Evolutionary conservation across 2,329 filamentous ascomycete species (phyloP), one percentile per base, ranked within the genome.

Genomic region (Alternaria sp.): DNA sequence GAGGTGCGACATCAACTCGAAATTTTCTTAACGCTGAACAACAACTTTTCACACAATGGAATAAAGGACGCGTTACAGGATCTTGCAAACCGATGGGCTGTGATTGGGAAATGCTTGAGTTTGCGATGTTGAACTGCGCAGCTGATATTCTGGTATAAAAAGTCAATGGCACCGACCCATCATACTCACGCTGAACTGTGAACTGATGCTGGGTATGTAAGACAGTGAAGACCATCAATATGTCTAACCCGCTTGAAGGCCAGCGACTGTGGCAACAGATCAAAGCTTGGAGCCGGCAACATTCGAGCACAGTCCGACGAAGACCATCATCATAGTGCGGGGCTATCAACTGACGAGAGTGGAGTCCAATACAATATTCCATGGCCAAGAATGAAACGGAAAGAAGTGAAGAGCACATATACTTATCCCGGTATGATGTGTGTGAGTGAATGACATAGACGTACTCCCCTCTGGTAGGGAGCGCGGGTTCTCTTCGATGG

Each of bases 401-500:
- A 23, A 23, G 21, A 23, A 5, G 28, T 49, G n/a, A 44, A 52
- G 4, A 40, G 32, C 17, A 49, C 15, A 5, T 45, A 32, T 59
- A 62, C 60, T 62, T 49, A n/a, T 59, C 60, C 44, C 44, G 19
- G 23, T 17, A 8, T 17, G 10, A 26, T 6, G 40, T 26, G 43
- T 59, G 40, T 50, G 19, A 36, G 32, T 50, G 26, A 19, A 45
- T 54, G 17, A 15, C 19, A 30, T 32, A 15, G 10, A 45, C 13
- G 30, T 44, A 36, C 30, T 40, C 6, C 12, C 21, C 19, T 6
- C 40, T 32, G 32, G 19, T 49, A 36, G 43, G 13, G 23, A 13
- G 17, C 45, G 26, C 44, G 45, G 32, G 23, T 25, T 28, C 25
- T 57, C 63, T 66, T 63, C 47, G 30, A 56, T 46, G 43, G 25